Percentiles rank a stretch among this genome's conserved stretches.
Evolutionary conservation across 179 eudicot genomes (phyloP).

Genomic region (Pouteria campechiana): DNA sequence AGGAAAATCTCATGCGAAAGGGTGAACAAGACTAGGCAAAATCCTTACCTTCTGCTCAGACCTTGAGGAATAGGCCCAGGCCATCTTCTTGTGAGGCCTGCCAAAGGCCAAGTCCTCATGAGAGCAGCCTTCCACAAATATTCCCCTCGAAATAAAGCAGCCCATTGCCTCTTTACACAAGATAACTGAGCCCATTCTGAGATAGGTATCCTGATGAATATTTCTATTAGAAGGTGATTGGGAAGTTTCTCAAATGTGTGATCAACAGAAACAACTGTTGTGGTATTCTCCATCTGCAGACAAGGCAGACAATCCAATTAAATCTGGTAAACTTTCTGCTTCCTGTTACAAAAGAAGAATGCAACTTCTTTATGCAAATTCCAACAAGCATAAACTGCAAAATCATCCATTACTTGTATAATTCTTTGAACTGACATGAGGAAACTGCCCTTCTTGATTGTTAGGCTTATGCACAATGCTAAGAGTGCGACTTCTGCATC

Average conservation of each 20-base stretch:
- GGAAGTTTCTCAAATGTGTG: constrained; percentile 47
- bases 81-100: constrained; percentile 44
- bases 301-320: too few species aligned
- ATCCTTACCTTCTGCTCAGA: constrained; percentile 51
- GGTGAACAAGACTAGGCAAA: neutral
- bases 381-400: too few species aligned
- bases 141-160: constrained; percentile 45
- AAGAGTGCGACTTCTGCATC: too few species aligned
- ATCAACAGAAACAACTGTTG: constrained; percentile 9
- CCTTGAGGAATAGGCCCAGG: constrained; percentile 87
- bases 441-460: too few species aligned
- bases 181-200: constrained; percentile 49
- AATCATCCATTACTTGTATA: too few species aligned
- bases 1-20: too few species aligned
- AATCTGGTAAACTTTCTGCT: too few species aligned
- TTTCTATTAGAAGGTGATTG: constrained; percentile 67
- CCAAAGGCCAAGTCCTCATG: constrained; percentile 38
- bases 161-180: constrained; percentile 67
- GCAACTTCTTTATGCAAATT: too few species aligned
- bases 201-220: constrained; percentile 59
- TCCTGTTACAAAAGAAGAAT: too few species aligned
- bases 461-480: too few species aligned
- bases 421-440: too few species aligned
- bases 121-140: constrained; percentile 69
- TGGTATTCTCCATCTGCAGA: too few species aligned